These are phyloP conservation scores for Drosera capensis DNA, from an alignment of 148 eudicot genomes.

Conservation along the genomic window DNA sequence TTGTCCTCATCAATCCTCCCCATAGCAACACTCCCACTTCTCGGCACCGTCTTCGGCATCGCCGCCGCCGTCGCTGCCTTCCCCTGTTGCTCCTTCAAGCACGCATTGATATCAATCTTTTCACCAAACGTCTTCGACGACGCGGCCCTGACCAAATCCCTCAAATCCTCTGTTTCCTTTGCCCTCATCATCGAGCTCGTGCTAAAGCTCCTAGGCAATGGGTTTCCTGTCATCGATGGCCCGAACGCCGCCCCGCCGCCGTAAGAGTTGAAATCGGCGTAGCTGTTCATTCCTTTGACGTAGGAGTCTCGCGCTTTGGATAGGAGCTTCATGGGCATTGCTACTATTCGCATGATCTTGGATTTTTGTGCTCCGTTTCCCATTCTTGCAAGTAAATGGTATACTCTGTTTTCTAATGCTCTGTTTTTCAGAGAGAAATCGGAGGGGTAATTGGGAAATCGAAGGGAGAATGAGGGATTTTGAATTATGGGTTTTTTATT, in stretches of 20 bases:
- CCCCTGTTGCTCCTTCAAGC: not conserved
- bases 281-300: conserved; percentile 30
- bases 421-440: no score
- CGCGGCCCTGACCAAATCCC: conserved; percentile 40
- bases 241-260: conserved; percentile 1
- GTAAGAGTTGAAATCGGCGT: conserved; percentile 10
- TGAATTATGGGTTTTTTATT: no score
- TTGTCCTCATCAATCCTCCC: conserved; percentile 62
- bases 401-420: no score
- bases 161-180: conserved; percentile 26
- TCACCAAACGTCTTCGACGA: conserved; percentile 20
- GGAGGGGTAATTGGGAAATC: no score
- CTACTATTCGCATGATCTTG: conserved; percentile 25
- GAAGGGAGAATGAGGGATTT: no score
- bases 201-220: conserved; percentile 44
- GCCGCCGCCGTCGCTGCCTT: not conserved
- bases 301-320: conserved; percentile 49
- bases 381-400: no score
- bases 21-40: conserved; percentile 65
- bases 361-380: conserved; percentile 5
- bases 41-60: conserved; percentile 16
- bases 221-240: not conserved
- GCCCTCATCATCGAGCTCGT: conserved; percentile 12
- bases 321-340: conserved; percentile 30
- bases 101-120: conserved; percentile 7